phyloP scores from a whole-genome alignment of 2,329 filamentous ascomycete genomes.

The Arthrobotrys pseudoclavata region DNA sequence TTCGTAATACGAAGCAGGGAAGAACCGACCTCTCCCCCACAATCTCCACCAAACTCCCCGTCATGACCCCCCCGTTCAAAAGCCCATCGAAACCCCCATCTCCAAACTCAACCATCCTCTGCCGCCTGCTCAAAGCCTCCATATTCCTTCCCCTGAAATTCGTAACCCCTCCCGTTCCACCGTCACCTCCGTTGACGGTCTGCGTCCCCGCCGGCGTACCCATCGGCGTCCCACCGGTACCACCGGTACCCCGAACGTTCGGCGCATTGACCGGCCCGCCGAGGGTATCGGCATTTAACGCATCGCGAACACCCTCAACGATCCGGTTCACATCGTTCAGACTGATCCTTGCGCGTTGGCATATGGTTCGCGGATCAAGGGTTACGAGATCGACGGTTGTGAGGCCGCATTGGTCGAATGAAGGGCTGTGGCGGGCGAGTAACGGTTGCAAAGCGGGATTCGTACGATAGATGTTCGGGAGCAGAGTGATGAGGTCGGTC shows the following conservation, averaged over 20 bases:
- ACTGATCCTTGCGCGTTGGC: slow-evolving; percentile 85
- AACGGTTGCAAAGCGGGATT: slow-evolving; percentile 35
- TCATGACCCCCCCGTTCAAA: slow-evolving; percentile 83
- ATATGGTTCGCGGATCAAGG: slow-evolving; percentile 83
- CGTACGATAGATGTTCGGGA: slow-evolving; percentile 52
- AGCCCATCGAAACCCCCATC: slow-evolving; percentile 78
- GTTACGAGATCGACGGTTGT: slow-evolving; percentile 87
- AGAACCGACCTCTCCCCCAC: slow-evolving; percentile 82
- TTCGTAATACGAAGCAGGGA: too few relatives aligned
- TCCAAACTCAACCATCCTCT: slow-evolving; percentile 80
- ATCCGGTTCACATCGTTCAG: slow-evolving; percentile 83
- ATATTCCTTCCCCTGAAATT: slow-evolving; percentile 64
- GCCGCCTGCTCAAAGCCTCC: slow-evolving; percentile 65
- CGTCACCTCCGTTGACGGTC: slow-evolving; percentile 46
- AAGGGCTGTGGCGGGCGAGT: slow-evolving; percentile 78
- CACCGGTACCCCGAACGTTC: background rate
- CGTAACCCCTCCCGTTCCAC: slow-evolving; percentile 57
- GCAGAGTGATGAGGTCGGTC: slow-evolving; percentile 49
- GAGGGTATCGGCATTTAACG: slow-evolving; percentile 75
- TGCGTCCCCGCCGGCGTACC: slow-evolving; percentile 26
- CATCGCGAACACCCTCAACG: slow-evolving; percentile 75
- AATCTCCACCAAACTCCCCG: slow-evolving; percentile 86
- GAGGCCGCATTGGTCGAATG: slow-evolving; percentile 82
- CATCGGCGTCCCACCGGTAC: background rate
- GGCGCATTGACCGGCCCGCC: slow-evolving; percentile 64